Conservation (phyloP, 2,329 filamentous ascomycete genomes). For the Esteya vermicola region DNA sequence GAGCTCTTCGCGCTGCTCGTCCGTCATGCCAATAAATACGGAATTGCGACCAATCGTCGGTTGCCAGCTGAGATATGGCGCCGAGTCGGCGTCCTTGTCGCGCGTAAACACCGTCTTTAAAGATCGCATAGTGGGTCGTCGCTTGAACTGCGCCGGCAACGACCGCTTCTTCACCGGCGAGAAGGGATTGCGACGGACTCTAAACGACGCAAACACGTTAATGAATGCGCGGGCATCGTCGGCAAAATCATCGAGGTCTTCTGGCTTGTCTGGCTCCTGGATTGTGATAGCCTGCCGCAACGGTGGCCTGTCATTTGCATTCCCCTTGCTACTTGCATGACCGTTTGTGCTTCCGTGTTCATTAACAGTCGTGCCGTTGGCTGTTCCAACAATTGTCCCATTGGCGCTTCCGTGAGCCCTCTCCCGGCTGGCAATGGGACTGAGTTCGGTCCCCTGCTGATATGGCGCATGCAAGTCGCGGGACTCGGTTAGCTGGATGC, state of each 20-base stretch:
- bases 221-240: constrained; percentile 28
- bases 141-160: constrained; percentile 12
- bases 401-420: too few species aligned
- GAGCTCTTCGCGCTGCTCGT: constrained; percentile 86
- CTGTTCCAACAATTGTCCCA: too few species aligned
- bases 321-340: background rate
- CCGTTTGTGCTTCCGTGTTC: background rate
- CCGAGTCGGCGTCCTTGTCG: constrained; percentile 37
- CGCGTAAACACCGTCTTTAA: constrained; percentile 43
- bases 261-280: constrained; percentile 41
- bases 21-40: constrained; percentile 72
- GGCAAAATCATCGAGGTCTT: constrained; percentile 23
- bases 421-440: too few species aligned
- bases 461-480: too few species aligned
- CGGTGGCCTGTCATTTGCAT: background rate
- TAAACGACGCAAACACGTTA: constrained; percentile 25
- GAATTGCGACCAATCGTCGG: constrained; percentile 90
- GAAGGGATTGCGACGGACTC: constrained; percentile 26
- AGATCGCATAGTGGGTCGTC: constrained; percentile 39
- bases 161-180: constrained; percentile 16
- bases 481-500: constrained; percentile 10
- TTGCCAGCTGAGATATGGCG: constrained; percentile 89
- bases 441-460: too few species aligned
- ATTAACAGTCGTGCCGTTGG: too few species aligned
- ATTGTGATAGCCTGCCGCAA: constrained; percentile 48